These are phyloP conservation scores for Aquilaria agallochum DNA, from an alignment of 441 rosid species.

Conservation along the genomic window DNA sequence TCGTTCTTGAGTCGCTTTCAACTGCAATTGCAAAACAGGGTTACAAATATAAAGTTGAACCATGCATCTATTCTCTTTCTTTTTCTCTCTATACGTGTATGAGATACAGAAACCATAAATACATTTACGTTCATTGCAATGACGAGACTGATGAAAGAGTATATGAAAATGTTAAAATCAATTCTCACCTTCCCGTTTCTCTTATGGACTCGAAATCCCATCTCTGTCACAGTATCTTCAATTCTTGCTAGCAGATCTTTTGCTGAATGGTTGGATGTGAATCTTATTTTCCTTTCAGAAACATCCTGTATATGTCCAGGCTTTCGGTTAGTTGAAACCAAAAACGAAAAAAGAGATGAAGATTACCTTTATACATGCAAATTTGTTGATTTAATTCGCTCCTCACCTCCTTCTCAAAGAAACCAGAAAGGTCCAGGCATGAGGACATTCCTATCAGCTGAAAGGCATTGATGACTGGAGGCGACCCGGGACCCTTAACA, in stretches of 20 bases:
- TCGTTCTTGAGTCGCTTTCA: conserved; percentile 61
- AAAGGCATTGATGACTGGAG: conserved; percentile 67
- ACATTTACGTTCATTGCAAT: not conserved
- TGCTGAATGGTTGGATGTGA: conserved; percentile 66
- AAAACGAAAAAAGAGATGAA: too few species aligned
- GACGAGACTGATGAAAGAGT: not conserved
- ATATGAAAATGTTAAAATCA: not conserved
- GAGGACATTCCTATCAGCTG: conserved; percentile 95
- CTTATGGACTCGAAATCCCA: conserved; percentile 85
- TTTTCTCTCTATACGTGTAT: too few species aligned
- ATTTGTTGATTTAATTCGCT: too few species aligned
- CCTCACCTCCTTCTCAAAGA: conserved; percentile 88
- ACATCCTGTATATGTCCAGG: conserved; percentile 34
- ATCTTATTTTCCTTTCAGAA: conserved; percentile 85
- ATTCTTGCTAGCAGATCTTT: conserved; percentile 72
- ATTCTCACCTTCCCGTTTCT: conserved; percentile 65
- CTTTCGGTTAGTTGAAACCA: too few species aligned
- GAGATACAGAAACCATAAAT: conserved; percentile 5
- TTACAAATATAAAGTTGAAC: too few species aligned
- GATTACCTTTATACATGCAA: too few species aligned
- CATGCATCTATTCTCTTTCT: too few species aligned
- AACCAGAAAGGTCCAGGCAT: conserved; percentile 86
- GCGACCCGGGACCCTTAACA: conserved; percentile 43
- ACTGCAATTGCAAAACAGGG: conserved; percentile 26
- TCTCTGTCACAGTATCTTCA: conserved; percentile 54